Percentiles rank a stretch among this genome's conserved stretches.
Evolutionary conservation across 2,329 filamentous ascomycete species (phyloP).

Genomic region (Arthrobotrys pseudoclavata): DNA sequence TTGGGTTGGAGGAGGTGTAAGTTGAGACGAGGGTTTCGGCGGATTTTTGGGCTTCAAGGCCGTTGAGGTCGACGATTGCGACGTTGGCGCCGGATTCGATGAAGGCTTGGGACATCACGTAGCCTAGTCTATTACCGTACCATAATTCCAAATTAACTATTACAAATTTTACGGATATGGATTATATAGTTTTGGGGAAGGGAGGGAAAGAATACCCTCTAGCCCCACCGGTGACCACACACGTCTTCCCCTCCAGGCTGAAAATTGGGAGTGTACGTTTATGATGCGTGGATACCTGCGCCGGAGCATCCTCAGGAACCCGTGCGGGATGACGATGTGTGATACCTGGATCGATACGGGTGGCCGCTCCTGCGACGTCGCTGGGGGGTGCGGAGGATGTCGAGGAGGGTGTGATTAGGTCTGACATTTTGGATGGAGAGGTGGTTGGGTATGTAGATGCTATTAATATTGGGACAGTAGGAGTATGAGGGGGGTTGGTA

Average conservation of each 20-base stretch:
- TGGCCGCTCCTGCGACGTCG: constrained; percentile 26
- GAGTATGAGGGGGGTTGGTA: too few species aligned
- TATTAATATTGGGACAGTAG: too few species aligned
- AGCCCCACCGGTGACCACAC: constrained; percentile 89
- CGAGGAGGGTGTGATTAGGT: constrained; percentile 28
- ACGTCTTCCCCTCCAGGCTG: constrained; percentile 85
- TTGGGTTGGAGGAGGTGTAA: constrained; percentile 85
- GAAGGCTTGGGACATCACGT: constrained; percentile 93
- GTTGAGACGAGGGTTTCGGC: constrained; percentile 79
- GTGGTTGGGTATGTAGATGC: neutral
- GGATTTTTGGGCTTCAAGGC: constrained; percentile 85
- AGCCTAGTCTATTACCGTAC: constrained; percentile 71
- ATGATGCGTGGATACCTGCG: constrained; percentile 13
- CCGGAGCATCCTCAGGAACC: constrained; percentile 41
- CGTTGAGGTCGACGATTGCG: constrained; percentile 93
- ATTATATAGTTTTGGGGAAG: neutral
- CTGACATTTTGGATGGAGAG: constrained; percentile 24
- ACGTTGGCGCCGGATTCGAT: constrained; percentile 89
- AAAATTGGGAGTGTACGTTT: constrained; percentile 88
- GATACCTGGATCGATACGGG: constrained; percentile 48
- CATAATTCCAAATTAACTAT: too few species aligned
- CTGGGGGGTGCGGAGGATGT: constrained; percentile 37
- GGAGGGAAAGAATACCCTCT: constrained; percentile 72
- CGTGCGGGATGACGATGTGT: constrained; percentile 31
- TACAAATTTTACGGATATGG: too few species aligned